phyloP scores from a whole-genome alignment of 805 yeast genomes.

The Pichia phayaonensis region DNA sequence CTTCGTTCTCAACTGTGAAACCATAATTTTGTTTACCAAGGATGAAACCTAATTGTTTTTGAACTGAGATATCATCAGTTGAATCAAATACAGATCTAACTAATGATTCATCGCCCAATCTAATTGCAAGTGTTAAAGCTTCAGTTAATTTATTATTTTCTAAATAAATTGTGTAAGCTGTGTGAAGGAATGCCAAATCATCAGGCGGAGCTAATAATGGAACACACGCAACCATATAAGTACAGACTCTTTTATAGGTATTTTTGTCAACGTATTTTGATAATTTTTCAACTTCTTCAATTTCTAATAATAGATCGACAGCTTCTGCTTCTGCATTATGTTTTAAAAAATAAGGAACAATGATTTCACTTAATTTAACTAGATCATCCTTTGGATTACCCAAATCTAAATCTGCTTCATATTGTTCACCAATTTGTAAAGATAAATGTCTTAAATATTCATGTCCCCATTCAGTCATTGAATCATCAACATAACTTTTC shows the following conservation, averaged over 20 bases:
- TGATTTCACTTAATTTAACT: slow-evolving; percentile 58
- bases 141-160: slow-evolving; percentile 75
- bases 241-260: slow-evolving; percentile 83
- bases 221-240: slow-evolving; percentile 94
- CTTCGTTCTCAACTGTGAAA: slow-evolving; percentile 60
- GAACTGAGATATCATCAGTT: slow-evolving; percentile 63
- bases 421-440: slow-evolving; percentile 86
- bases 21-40: slow-evolving; percentile 81
- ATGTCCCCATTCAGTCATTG: slow-evolving; percentile 92
- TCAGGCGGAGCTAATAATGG: slow-evolving; percentile 94
- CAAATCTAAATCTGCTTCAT: slow-evolving; percentile 40
- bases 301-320: slow-evolving; percentile 83
- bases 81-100: slow-evolving; percentile 77
- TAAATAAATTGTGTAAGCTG: slow-evolving; percentile 82
- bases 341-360: slow-evolving; percentile 82
- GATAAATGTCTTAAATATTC: slow-evolving; percentile 96
- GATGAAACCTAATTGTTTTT: slow-evolving; percentile 87
- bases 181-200: slow-evolving; percentile 74
- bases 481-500: slow-evolving; percentile 33
- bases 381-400: slow-evolving; percentile 30
- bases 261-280: slow-evolving; percentile 78
- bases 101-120: slow-evolving; percentile 74
- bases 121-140: slow-evolving; percentile 83
- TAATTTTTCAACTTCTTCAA: slow-evolving; percentile 78
- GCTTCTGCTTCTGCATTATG: slow-evolving; percentile 99